phyloP scores from a whole-genome alignment of 257 asterid genomes.

The Lycium ferocissimum region DNA sequence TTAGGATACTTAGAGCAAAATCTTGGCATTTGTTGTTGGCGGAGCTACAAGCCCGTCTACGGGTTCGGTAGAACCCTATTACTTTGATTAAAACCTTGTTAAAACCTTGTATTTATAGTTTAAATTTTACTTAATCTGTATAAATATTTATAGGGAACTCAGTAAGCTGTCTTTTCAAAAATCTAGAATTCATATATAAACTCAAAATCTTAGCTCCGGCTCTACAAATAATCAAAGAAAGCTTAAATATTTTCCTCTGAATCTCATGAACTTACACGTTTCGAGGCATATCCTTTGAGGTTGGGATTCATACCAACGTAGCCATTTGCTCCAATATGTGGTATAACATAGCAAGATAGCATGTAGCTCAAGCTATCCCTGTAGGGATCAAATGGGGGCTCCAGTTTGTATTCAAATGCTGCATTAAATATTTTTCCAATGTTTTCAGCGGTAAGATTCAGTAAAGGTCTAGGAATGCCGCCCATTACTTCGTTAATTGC shows the following conservation, averaged over 20 bases:
- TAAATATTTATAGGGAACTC: neutral
- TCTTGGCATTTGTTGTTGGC: no score
- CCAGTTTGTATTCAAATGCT: constrained; percentile 51
- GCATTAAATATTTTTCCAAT: constrained; percentile 48
- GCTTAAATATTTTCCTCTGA: neutral
- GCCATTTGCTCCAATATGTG: constrained; percentile 49
- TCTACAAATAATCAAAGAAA: neutral
- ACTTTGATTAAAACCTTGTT: no score
- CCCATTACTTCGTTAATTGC: constrained; percentile 48
- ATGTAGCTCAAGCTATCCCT: constrained; percentile 48
- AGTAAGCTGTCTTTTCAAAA: neutral
- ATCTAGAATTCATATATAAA: neutral
- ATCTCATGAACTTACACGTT: constrained; percentile 35
- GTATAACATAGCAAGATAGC: constrained; percentile 48
- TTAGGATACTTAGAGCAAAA: no score
- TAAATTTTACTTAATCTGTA: no score
- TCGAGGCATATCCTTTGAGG: constrained; percentile 40
- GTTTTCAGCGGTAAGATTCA: constrained; percentile 47
- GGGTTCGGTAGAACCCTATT: neutral
- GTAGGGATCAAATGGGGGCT: constrained; percentile 60
- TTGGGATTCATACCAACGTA: constrained; percentile 59
- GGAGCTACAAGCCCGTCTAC: neutral
- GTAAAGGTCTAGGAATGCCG: constrained; percentile 52
- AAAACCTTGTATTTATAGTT: no score
- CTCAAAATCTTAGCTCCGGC: neutral